Evolutionary conservation across 495 filamentous ascomycete genomes (phyloP), one percentile per base, ranked within the genome.

Genomic region (Neurospora tetrasperma): DNA sequence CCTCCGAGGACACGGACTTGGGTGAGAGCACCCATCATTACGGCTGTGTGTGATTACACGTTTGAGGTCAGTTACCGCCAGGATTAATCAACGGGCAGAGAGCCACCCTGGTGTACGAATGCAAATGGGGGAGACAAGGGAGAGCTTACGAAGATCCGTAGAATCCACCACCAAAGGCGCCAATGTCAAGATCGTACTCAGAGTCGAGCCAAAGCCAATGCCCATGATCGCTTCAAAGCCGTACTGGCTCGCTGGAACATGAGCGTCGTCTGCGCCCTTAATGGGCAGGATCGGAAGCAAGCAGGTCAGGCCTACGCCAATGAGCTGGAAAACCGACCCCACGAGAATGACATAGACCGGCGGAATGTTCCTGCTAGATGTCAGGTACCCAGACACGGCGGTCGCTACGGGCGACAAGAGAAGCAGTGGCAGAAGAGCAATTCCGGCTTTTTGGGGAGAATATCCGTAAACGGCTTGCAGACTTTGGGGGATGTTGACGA

Each of bases 1-100:
- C 86, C 86, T 11, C 86, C 85, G 1, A 88, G 80, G 20, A 87
- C 82, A 4, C 86, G 82, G 35, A 85, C 71, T 73, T 88, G 86
- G 0, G 83, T 85, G 8, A 86, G 70, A 7, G 81, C 80, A 3
- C 84, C 84, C 76, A 85, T 85, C 2, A 39, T 43, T 35, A 77
- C 76, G 14, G 66, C 75, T 75, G 43, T 20, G 20, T 38, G 23
- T 54, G 6, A 35, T 23, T 48, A 1, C 9, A 23, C 8, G n/a
- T 5, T 48, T 20, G 4, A 20, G 44, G 44, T 48, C 44, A 48
- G 42, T 41, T 48, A 69, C 59, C 38, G 79, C 81, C 73, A 84
- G 82, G 18, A 83, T 81, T 84, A 31, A 69, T 40, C 38, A 39
- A 44, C 18, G n/a, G 18, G n/a, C 9, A 20, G 10, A 18, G 16